A percentile compares a stretch with the other conserved stretches of the same genome.
phyloP scores from a whole-genome alignment of 2,329 filamentous ascomycete genomes.

The Sporothrix brasiliensis region DNA sequence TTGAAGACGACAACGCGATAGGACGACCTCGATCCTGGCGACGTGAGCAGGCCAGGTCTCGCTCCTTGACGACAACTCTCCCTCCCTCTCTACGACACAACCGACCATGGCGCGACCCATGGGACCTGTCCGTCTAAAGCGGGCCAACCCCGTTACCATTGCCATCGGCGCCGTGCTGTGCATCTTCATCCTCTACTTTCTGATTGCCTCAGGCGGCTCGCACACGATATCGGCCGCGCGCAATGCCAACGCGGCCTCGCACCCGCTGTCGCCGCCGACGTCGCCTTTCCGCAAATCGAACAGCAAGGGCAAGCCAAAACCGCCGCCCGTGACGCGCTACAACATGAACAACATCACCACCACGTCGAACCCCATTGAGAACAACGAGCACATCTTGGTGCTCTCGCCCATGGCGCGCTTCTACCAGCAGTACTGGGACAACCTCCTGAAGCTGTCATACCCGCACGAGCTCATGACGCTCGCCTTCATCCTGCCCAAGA shows the following conservation, averaged over 20 bases:
- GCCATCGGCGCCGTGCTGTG: constrained; percentile 71
- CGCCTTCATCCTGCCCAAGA: constrained; percentile 95
- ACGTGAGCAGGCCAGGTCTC: neutral
- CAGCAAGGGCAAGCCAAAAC: constrained; percentile 55
- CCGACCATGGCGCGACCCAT: constrained; percentile 59
- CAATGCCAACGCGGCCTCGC: constrained; percentile 60
- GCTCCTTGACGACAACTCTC: neutral
- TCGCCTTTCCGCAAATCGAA: constrained; percentile 69
- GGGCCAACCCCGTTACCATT: constrained; percentile 76
- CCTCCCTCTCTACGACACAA: constrained; percentile 13
- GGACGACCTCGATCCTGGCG: neutral
- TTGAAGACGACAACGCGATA: neutral
- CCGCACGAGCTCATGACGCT: constrained; percentile 93
- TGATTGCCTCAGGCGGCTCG: constrained; percentile 52
- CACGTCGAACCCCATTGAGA: constrained; percentile 71
- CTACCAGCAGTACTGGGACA: constrained; percentile 95
- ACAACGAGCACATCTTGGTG: constrained; percentile 84
- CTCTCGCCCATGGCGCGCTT: constrained; percentile 91
- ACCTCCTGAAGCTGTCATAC: constrained; percentile 79
- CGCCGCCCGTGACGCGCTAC: constrained; percentile 85
- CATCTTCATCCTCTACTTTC: constrained; percentile 70
- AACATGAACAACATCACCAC: constrained; percentile 94
- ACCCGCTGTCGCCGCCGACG: constrained; percentile 72
- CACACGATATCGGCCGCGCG: constrained; percentile 42
- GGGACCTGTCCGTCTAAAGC: constrained; percentile 72